A percentile compares a stretch with the other conserved stretches of the same genome.
Evolutionary conservation across 2,329 filamentous ascomycete genomes (phyloP).

Genomic region (Tolypocladium tundrense): DNA sequence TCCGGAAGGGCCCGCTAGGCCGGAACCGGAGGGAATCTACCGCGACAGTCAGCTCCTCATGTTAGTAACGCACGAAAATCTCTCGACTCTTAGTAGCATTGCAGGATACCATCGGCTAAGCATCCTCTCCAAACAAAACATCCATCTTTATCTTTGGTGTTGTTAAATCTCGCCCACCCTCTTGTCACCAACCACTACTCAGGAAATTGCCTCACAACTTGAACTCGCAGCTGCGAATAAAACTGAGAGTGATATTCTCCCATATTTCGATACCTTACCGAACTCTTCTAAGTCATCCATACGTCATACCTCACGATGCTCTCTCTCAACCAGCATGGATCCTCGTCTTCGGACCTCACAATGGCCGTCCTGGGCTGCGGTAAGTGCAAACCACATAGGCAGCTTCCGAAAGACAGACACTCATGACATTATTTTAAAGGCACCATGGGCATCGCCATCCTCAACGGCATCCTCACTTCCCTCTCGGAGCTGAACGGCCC

Average conservation of each 20-base stretch:
- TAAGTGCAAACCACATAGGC: constrained; percentile 29
- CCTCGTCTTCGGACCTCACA: constrained; percentile 43
- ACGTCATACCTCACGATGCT: constrained; percentile 14
- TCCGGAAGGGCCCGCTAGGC: constrained; percentile 1
- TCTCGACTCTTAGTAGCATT: neutral
- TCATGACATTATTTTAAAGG: constrained; percentile 32
- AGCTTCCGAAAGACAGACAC: no score
- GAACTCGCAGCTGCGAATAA: neutral
- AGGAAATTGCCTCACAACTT: neutral
- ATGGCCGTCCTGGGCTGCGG: constrained; percentile 76
- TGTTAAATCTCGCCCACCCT: neutral
- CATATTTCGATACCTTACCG: neutral
- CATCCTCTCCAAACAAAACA: neutral
- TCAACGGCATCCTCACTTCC: constrained; percentile 67
- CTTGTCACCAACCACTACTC: neutral
- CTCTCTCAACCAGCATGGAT: constrained; percentile 23
- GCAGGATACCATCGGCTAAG: neutral
- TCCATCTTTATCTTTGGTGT: neutral
- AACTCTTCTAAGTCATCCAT: neutral
- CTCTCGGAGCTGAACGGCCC: constrained; percentile 43
- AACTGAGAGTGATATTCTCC: neutral
- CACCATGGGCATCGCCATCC: constrained; percentile 77
- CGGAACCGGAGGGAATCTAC: neutral
- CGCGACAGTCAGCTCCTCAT: neutral
- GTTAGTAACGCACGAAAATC: neutral